Percentiles rank a stretch among this genome's conserved stretches.
phyloP scores from a whole-genome alignment of 2,329 filamentous ascomycete genomes.

The Epicoccum sorghinum region DNA sequence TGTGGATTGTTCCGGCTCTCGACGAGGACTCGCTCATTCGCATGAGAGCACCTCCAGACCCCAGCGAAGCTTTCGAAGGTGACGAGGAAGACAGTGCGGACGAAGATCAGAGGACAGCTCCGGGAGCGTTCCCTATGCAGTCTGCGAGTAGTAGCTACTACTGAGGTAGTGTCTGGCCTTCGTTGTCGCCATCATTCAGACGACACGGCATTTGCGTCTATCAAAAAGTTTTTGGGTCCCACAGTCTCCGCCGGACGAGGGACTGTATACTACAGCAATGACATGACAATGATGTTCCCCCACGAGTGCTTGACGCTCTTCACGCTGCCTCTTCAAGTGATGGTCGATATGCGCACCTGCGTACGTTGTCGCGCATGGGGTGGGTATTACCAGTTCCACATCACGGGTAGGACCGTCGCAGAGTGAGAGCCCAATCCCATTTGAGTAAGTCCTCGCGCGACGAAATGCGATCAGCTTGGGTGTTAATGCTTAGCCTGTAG shows the following conservation, averaged over 20 bases:
- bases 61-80: conserved; percentile 49
- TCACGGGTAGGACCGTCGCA: conserved; percentile 14
- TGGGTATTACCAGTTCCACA: conserved; percentile 2
- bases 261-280: background rate
- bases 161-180: conserved; percentile 21
- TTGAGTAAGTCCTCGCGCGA: conserved; percentile 17
- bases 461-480: conserved; percentile 14
- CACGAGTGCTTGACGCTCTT: conserved; percentile 14
- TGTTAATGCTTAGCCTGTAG: conserved; percentile 13
- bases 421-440: conserved; percentile 1
- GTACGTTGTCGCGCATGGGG: conserved; percentile 8
- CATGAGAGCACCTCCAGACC: conserved; percentile 64
- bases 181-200: background rate
- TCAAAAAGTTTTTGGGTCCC: background rate
- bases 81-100: conserved; percentile 46
- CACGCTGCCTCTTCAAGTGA: conserved; percentile 10
- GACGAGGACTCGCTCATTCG: conserved; percentile 66
- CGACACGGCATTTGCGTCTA: background rate
- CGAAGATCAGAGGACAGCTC: conserved; percentile 40
- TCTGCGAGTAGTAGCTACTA: conserved; percentile 38
- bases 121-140: conserved; percentile 49
- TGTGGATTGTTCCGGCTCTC: conserved; percentile 69
- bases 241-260: background rate
- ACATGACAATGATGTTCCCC: background rate
- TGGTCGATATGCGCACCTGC: conserved; percentile 2